phyloP scores from a whole-genome alignment of 2,329 filamentous ascomycete species.

The Cercospora citrullina region DNA sequence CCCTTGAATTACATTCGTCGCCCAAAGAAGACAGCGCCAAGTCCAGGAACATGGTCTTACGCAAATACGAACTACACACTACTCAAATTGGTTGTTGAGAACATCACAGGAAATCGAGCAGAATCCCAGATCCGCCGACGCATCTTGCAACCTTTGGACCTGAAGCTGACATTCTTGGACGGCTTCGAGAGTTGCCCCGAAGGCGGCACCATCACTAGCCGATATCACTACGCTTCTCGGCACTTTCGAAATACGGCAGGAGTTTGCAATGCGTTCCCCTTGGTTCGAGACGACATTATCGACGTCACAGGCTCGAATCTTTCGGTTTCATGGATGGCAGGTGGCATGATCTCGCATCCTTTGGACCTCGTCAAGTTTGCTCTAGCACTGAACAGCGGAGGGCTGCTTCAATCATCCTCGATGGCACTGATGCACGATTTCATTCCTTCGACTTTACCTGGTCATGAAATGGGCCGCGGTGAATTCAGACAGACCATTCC shows the following conservation, averaged over 20 bases:
- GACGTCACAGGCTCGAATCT: conserved; percentile 15
- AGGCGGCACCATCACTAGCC: background rate
- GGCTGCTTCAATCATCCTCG: background rate
- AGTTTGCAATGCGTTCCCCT: background rate
- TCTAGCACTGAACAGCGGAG: background rate
- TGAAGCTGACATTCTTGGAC: background rate
- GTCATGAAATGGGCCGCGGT: background rate
- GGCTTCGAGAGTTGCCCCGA: background rate
- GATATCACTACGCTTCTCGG: background rate
- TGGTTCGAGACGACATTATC: conserved; percentile 2
- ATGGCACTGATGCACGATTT: background rate
- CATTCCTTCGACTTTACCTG: background rate
- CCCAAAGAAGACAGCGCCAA: background rate
- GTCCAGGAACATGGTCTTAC: conserved; percentile 13
- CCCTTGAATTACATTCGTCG: conserved; percentile 14
- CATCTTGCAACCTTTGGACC: background rate
- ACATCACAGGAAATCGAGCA: background rate
- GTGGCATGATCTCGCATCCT: conserved; percentile 16
- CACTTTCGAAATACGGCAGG: background rate
- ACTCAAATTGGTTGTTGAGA: conserved; percentile 11
- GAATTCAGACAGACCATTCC: background rate
- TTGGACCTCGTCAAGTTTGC: conserved; percentile 11
- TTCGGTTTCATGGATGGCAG: conserved; percentile 17
- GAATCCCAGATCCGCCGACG: background rate
- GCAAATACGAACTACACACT: conserved; percentile 19